Conservation (phyloP, 495 filamentous ascomycete genomes). For the Letharia columbiana region DNA sequence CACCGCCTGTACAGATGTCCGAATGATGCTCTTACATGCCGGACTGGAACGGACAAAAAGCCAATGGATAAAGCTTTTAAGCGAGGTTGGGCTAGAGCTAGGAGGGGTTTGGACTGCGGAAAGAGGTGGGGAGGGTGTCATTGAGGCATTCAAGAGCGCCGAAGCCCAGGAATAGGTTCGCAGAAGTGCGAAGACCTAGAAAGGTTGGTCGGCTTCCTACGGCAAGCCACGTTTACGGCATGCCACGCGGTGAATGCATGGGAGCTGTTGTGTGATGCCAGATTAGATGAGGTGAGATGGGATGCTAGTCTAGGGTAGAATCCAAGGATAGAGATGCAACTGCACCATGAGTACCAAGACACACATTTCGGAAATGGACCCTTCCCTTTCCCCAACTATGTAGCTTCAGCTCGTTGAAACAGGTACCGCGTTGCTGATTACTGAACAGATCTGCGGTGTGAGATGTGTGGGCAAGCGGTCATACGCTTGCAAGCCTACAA, state of each 20-base stretch:
- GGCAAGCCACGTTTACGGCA: neutral
- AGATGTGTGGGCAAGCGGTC: too few species aligned
- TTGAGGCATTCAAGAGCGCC: slow-evolving; percentile 23
- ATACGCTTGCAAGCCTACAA: too few species aligned
- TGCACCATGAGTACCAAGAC: neutral
- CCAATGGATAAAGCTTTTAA: slow-evolving; percentile 24
- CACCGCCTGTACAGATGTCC: slow-evolving; percentile 23
- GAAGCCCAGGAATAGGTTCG: neutral
- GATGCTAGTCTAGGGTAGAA: neutral
- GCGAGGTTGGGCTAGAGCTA: slow-evolving; percentile 24
- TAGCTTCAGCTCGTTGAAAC: neutral
- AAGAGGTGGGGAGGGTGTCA: slow-evolving; percentile 27
- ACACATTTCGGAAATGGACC: neutral
- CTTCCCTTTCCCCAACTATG: neutral
- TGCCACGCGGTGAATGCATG: neutral
- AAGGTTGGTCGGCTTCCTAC: neutral
- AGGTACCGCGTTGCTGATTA: neutral
- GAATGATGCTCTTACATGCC: slow-evolving; percentile 26
- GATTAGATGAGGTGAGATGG: neutral
- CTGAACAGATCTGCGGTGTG: neutral
- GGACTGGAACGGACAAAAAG: slow-evolving; percentile 26
- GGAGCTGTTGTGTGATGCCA: neutral
- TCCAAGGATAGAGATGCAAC: neutral
- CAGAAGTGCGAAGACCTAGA: neutral
- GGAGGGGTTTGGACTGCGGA: slow-evolving; percentile 27